Evolutionary conservation across 208 protist species (phyloP).

Genomic region (Trypanosoma theileri): DNA sequence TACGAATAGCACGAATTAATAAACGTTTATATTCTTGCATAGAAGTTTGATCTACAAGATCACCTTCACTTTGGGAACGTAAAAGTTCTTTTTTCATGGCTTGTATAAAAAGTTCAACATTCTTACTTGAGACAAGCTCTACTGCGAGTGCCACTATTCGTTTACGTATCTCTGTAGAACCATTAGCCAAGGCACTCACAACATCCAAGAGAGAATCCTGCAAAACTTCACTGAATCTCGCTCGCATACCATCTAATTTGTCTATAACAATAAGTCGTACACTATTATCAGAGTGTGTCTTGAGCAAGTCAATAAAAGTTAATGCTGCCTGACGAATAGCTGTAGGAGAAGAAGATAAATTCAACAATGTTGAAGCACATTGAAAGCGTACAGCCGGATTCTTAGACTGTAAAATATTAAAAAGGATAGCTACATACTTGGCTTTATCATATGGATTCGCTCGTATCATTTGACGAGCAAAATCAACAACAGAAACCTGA

Average conservation of each 20-base stretch:
- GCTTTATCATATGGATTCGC: slow-evolving; percentile 86
- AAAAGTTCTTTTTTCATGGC: slow-evolving; percentile 96
- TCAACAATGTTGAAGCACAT: slow-evolving; percentile 93
- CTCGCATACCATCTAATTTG: slow-evolving; percentile 92
- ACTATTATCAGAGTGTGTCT: slow-evolving; percentile 96
- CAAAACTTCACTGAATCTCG: slow-evolving; percentile 74
- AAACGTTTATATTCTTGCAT: slow-evolving; percentile 86
- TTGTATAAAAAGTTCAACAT: slow-evolving; percentile 92
- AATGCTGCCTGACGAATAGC: slow-evolving; percentile 92
- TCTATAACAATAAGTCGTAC: slow-evolving; percentile 98
- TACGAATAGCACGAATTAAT: slow-evolving; percentile 93
- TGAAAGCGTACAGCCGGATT: slow-evolving; percentile 95
- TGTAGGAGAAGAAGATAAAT: slow-evolving; percentile 94
- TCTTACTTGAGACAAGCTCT: slow-evolving; percentile 92
- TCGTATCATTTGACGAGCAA: slow-evolving; percentile 79
- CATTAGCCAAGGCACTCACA: slow-evolving; percentile 87
- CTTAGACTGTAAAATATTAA: slow-evolving; percentile 92
- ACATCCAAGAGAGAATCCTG: slow-evolving; percentile 96
- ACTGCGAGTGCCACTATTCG: slow-evolving; percentile 93
- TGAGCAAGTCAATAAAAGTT: slow-evolving; percentile 93
- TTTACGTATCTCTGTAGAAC: slow-evolving; percentile 94
- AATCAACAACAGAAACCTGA: slow-evolving; percentile 87
- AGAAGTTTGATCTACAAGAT: slow-evolving; percentile 26
- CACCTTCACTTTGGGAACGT: slow-evolving; percentile 42
- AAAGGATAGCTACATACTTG: slow-evolving; percentile 95